Percentiles rank a stretch among this genome's conserved stretches.
Evolutionary conservation across 2,329 filamentous ascomycete species (phyloP).

Genomic region (Fusarium guadeloupense): DNA sequence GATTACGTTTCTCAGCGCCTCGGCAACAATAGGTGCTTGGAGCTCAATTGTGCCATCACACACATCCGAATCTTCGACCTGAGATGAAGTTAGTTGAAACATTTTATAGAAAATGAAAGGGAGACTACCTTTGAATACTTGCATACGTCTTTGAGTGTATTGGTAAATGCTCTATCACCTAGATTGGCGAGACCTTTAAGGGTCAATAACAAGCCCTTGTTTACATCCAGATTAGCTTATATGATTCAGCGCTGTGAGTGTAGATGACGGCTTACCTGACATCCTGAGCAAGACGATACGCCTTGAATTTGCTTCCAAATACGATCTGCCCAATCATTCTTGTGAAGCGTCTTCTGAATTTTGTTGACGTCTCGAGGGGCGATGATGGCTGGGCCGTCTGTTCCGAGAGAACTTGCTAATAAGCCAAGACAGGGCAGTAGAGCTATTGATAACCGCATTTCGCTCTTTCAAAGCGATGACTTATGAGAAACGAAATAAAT

Average conservation of each 20-base stretch:
- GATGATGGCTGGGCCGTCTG: conserved; percentile 4
- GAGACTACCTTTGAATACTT: conserved; percentile 45
- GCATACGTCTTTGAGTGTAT: conserved; percentile 45
- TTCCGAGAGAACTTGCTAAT: conserved; percentile 12
- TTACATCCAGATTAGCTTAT: not conserved
- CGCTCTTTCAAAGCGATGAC: not conserved
- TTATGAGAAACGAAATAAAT: not conserved
- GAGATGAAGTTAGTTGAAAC: not conserved
- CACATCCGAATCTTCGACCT: conserved; percentile 64
- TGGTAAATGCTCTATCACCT: conserved; percentile 54
- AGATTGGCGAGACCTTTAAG: conserved; percentile 56
- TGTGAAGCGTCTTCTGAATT: conserved; percentile 21
- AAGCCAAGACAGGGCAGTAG: conserved; percentile 20
- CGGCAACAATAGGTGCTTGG: conserved; percentile 64
- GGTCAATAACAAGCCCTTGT: conserved; percentile 46
- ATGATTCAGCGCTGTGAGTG: not conserved
- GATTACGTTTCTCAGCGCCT: conserved; percentile 57
- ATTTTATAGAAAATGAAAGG: no score
- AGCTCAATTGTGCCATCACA: conserved; percentile 61
- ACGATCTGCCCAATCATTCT: conserved; percentile 24
- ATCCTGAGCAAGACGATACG: conserved; percentile 37
- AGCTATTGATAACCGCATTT: conserved; percentile 19
- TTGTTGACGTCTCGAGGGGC: conserved; percentile 2
- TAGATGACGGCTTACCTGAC: conserved; percentile 23
- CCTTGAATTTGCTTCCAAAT: conserved; percentile 29